A percentile compares a stretch with the other conserved stretches of the same genome.
Evolutionary conservation across 1,284 basidiomycete species (phyloP).

Genomic region (Kalmanozyma brasiliensis): DNA sequence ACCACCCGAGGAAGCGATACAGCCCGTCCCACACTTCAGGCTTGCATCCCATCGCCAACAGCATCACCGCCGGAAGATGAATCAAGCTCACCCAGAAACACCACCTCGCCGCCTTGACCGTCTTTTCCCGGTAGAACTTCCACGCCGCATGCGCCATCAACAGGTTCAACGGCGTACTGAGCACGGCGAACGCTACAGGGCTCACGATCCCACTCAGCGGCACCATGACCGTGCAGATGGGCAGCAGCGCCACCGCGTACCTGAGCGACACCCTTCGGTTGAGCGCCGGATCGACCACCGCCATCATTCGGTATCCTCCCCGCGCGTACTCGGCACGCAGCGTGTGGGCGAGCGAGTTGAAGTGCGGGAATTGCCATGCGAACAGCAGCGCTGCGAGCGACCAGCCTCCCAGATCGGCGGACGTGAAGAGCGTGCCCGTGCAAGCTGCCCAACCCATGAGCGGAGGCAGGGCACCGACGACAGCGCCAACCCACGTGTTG

Average conservation of each 20-base stretch:
- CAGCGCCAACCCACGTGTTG: constrained; percentile 94
- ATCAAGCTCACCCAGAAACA: constrained; percentile 80
- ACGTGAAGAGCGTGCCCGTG: constrained; percentile 80
- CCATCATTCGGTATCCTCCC: constrained; percentile 93
- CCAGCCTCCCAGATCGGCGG: constrained; percentile 67
- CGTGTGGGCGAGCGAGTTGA: constrained; percentile 90
- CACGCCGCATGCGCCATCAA: constrained; percentile 80
- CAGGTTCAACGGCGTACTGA: constrained; percentile 80
- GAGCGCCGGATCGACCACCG: constrained; percentile 80
- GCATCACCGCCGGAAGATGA: constrained; percentile 89
- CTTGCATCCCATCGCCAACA: constrained; percentile 81
- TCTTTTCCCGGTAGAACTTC: constrained; percentile 70
- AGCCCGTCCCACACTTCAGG: constrained; percentile 59
- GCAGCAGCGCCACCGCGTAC: constrained; percentile 81
- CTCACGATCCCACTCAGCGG: constrained; percentile 58
- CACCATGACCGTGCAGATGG: constrained; percentile 80
- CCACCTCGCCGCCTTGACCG: constrained; percentile 80
- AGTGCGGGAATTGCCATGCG: constrained; percentile 99
- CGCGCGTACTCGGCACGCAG: constrained; percentile 89
- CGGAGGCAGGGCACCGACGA: constrained; percentile 92
- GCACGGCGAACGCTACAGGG: constrained; percentile 77
- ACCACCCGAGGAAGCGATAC: constrained; percentile 33
- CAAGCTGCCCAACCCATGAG: constrained; percentile 98
- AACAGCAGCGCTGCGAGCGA: constrained; percentile 73
- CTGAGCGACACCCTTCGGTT: constrained; percentile 88